Conservation (phyloP, 129 eudicot species). For the Lactuca sativa region DNA sequence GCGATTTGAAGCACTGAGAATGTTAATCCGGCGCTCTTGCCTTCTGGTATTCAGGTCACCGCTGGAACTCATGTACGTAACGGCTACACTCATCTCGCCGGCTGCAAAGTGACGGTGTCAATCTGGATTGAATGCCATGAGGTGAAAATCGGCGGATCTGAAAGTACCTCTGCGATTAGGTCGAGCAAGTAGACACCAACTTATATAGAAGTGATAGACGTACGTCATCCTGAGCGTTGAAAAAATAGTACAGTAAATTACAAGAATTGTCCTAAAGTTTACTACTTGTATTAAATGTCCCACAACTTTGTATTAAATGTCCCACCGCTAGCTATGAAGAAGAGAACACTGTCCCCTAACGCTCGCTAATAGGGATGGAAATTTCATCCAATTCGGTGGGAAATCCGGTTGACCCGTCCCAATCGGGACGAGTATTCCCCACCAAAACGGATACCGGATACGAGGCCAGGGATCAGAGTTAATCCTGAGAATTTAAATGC, state of each 20-base stretch:
- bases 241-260: neutral
- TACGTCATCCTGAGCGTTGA: conserved; percentile 12
- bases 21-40: conserved; percentile 1
- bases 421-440: too few relatives aligned
- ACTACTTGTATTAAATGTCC: too few relatives aligned
- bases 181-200: neutral
- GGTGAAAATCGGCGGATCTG: conserved; percentile 4
- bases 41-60: conserved; percentile 2
- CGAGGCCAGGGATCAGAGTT: too few relatives aligned
- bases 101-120: neutral
- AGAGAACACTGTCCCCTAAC: too few relatives aligned
- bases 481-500: too few relatives aligned
- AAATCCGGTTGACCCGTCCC: too few relatives aligned
- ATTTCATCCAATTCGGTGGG: too few relatives aligned
- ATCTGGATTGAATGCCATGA: neutral
- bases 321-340: too few relatives aligned
- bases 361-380: too few relatives aligned
- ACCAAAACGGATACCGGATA: too few relatives aligned
- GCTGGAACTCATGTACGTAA: neutral
- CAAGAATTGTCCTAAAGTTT: neutral
- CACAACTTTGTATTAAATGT: too few relatives aligned
- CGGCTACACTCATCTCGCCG: conserved; percentile 1
- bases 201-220: conserved; percentile 9
- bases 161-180: conserved; percentile 5
- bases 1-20: conserved; percentile 1